phyloP scores from a whole-genome alignment of 2,329 filamentous ascomycete genomes.

The Alternaria brassicicola region DNA sequence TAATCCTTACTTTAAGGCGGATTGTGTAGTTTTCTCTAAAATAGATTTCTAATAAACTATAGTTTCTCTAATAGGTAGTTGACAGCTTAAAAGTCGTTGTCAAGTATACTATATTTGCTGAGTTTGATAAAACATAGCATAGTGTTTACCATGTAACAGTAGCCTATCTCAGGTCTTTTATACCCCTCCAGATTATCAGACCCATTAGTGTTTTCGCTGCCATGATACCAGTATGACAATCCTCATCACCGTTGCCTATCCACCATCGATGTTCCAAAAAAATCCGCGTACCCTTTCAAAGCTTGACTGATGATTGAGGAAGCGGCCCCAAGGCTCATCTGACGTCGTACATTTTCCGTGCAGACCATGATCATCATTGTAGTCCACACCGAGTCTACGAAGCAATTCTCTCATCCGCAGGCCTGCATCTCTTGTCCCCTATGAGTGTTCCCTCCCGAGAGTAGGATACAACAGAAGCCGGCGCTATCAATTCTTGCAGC shows the following conservation, averaged over 20 bases:
- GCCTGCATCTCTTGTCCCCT: neutral
- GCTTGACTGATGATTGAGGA: neutral
- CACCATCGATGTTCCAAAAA: neutral
- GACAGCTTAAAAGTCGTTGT: no score
- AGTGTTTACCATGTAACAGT: no score
- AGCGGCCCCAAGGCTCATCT: neutral
- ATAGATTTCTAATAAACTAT: no score
- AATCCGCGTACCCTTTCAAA: neutral
- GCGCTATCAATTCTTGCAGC: neutral
- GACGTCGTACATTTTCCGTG: neutral
- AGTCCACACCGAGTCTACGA: neutral
- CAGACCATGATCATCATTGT: neutral
- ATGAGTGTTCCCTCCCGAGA: neutral
- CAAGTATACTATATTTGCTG: no score
- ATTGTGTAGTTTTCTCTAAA: no score
- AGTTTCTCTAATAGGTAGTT: no score
- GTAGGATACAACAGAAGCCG: neutral
- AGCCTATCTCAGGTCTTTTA: neutral
- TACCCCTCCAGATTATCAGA: neutral
- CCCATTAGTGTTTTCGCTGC: neutral
- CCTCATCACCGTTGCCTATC: accelerated
- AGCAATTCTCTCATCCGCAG: neutral
- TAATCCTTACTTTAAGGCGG: no score
- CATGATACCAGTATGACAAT: neutral
- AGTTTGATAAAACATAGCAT: no score